Base-by-base conservation (phyloP, 441 rosid genomes). In the Aleurites moluccanus region DNA sequence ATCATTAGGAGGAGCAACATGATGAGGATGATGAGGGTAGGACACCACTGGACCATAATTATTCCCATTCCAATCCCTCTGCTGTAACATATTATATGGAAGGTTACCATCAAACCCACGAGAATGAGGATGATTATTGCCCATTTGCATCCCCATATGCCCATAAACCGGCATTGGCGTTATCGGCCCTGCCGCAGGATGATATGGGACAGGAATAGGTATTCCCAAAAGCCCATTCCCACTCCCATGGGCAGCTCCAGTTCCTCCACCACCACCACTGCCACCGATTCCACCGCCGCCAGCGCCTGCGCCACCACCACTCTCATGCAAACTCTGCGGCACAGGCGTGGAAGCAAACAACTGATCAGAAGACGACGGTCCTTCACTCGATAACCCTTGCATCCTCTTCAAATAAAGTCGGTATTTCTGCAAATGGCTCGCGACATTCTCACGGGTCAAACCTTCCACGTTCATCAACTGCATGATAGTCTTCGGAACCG, bases 401-500 rank as follows among this genome's bases (percentile, higher is more conserved):
- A 92, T 96, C 85, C 99, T 69, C 75, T 89, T 96, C 73, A 94
- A 81, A 73, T 92, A 96, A 4, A 96, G 89, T n/a, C 99, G 83
- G 73, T 96, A 96, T 77, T 96, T 96, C 71, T 96, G 99, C 68
- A 96, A 74, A 77, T 96, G 98, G 73, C 97, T 92, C 1, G 99
- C 99, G 0, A 96, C 99, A 85, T 94, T 96, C 67, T 96, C 98
- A 15, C 98, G 87, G 21, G 97, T 94, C 77, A 96, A 42, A 3
- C 99, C 99, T 67, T 94, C 98, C 0, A 96, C 99, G 77, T 96
- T 96, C 99, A 96, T 96, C 79, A 94, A 66, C 86, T 94, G 99
- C 99, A 96, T 96, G 75, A 96, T 94, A 55, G 98, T 94, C 85
- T 96, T 96, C 14, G 99, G 99, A 0, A 96, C 99, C 0, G 98